These are phyloP conservation scores for Saitozyma podzolica DNA, from an alignment of 768 basidiomycete species.

Conservation along the genomic window DNA sequence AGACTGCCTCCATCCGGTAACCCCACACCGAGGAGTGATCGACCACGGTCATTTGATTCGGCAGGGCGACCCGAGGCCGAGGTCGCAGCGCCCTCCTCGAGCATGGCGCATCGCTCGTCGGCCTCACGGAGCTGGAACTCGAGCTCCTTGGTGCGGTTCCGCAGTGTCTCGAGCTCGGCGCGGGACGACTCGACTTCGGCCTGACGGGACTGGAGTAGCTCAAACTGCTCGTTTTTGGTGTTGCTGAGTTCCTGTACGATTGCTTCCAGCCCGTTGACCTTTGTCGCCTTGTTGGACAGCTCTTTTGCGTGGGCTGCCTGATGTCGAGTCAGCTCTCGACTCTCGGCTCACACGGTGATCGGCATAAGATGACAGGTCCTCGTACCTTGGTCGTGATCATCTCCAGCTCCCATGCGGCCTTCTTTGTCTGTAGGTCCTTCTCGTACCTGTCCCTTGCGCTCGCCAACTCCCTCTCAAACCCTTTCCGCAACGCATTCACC, in stretches of 20 bases:
- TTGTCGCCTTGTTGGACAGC: conserved; percentile 61
- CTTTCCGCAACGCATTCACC: conserved; percentile 56
- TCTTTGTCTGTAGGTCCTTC: conserved; percentile 66
- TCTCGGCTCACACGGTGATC: neutral
- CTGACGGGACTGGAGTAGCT: conserved; percentile 80
- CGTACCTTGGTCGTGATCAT: conserved; percentile 69
- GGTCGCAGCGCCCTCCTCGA: conserved; percentile 58
- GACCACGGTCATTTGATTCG: conserved; percentile 52
- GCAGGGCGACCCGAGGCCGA: neutral
- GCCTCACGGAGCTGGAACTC: conserved; percentile 83
- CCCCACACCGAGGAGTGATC: conserved; percentile 30
- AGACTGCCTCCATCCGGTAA: neutral
- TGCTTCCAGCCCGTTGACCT: conserved; percentile 69
- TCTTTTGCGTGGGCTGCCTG: conserved; percentile 73
- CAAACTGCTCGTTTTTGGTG: conserved; percentile 80
- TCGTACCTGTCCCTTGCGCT: conserved; percentile 67
- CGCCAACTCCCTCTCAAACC: conserved; percentile 68
- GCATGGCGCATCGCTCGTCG: conserved; percentile 67
- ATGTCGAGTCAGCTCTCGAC: neutral
- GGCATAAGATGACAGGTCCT: conserved; percentile 17
- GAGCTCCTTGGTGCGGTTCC: conserved; percentile 77
- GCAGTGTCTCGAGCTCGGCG: conserved; percentile 70
- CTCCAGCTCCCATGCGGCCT: conserved; percentile 76
- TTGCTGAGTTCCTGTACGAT: conserved; percentile 67
- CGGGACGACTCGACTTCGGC: conserved; percentile 85